Evolutionary conservation across 129 eudicot genomes (phyloP).

Genomic region (Ambrosia trifida): DNA sequence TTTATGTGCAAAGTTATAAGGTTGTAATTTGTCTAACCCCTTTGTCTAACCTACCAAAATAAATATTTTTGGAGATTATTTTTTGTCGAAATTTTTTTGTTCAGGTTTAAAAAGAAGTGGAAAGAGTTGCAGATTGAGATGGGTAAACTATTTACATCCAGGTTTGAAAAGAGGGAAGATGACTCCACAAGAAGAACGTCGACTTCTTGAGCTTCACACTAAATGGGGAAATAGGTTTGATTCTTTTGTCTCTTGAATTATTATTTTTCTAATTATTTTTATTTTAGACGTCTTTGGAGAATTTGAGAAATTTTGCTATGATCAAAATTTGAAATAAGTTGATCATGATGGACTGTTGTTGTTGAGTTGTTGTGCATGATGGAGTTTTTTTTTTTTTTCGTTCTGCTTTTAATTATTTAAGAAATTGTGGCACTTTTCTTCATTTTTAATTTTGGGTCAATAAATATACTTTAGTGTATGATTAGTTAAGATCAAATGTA

Average conservation of each 20-base stretch:
- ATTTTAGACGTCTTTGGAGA: too few species aligned
- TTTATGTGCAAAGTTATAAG: neutral
- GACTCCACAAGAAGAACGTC: conserved; percentile 85
- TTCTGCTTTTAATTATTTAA: neutral
- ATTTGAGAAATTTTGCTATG: neutral
- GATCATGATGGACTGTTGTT: neutral
- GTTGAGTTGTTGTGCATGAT: neutral
- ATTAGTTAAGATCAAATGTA: conserved; percentile 1
- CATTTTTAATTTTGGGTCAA: too few species aligned
- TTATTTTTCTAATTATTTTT: neutral
- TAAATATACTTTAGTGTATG: neutral
- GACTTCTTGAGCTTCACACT: conserved; percentile 78
- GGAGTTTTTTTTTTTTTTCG: neutral
- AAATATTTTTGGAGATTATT: conserved; percentile 28
- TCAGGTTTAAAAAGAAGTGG: conserved; percentile 91
- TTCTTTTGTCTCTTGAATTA: neutral
- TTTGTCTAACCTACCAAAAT: conserved; percentile 23
- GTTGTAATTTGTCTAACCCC: too few species aligned
- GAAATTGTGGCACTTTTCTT: neutral
- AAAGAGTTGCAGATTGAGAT: conserved; percentile 90
- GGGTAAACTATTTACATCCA: conserved; percentile 94
- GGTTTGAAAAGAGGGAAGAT: conserved; percentile 88
- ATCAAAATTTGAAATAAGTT: neutral
- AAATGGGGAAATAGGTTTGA: conserved; percentile 92
- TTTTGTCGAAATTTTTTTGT: conserved; percentile 28